A percentile compares a stretch with the other conserved stretches of the same genome.
Conservation (phyloP, 345 rosid genomes). For the rapeseed (Brassica napus) region DNA sequence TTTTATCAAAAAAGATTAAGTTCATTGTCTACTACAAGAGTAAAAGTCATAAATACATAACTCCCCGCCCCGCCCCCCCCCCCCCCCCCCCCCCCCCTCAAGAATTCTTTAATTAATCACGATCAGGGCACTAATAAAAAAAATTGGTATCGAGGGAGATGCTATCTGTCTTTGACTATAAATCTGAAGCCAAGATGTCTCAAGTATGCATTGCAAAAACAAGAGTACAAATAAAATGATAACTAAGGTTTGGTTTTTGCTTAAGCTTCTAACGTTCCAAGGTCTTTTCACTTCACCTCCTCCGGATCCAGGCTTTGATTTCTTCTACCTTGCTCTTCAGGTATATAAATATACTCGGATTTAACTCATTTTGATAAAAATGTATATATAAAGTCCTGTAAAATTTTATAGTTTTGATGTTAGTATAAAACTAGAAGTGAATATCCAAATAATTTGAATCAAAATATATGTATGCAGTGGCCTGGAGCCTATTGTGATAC, state of each 20-base stretch:
- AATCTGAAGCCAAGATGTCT: slow-evolving; percentile 3
- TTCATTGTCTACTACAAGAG: not conserved
- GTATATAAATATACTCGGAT: slow-evolving; percentile 30
- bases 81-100: not conserved
- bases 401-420: not conserved
- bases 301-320: slow-evolving; percentile 55
- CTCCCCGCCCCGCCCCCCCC: not conserved
- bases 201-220: not conserved
- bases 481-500: slow-evolving; percentile 90
- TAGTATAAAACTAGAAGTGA: not conserved
- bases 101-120: not conserved
- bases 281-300: slow-evolving; percentile 47
- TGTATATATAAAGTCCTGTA: not conserved
- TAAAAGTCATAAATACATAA: not conserved
- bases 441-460: not conserved
- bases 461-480: slow-evolving; percentile 53
- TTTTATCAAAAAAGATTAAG: not conserved
- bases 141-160: not conserved
- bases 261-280: slow-evolving; percentile 47
- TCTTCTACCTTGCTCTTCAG: slow-evolving; percentile 88
- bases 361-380: not conserved
- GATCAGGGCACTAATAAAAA: not conserved
- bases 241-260: slow-evolving; percentile 19
- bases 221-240: slow-evolving; percentile 10
- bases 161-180: slow-evolving; percentile 7